A percentile compares a stretch with the other conserved stretches of the same genome.
Evolutionary conservation across 306 rosid species (phyloP).

Genomic region (Pyrus bretschneideri): DNA sequence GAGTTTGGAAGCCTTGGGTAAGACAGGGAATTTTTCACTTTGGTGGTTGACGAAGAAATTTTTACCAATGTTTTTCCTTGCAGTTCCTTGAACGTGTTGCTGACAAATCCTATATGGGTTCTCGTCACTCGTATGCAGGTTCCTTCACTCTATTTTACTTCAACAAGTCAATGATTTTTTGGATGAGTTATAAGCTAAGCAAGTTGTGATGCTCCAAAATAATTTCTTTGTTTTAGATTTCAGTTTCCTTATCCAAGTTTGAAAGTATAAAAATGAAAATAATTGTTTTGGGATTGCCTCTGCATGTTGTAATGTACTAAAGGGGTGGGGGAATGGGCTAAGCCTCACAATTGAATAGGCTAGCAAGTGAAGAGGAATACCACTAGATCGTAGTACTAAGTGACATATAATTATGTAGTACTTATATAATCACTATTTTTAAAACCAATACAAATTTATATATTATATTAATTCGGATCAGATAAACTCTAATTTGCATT

Average conservation of each 20-base stretch:
- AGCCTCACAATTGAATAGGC: too few relatives aligned
- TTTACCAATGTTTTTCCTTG: conserved; percentile 18
- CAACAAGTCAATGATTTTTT: background rate
- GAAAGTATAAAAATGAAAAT: background rate
- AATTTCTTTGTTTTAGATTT: background rate
- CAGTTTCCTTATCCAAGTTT: too few relatives aligned
- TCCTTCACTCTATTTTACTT: background rate
- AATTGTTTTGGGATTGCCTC: background rate
- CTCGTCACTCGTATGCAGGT: conserved; percentile 96
- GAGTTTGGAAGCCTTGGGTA: background rate
- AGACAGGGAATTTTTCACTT: background rate
- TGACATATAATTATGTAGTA: too few relatives aligned
- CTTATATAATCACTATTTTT: too few relatives aligned
- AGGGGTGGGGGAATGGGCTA: too few relatives aligned
- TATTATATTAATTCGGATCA: too few relatives aligned
- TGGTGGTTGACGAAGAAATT: background rate
- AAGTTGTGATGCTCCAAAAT: background rate
- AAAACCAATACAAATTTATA: too few relatives aligned
- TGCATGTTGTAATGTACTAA: background rate
- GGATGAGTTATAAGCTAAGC: background rate
- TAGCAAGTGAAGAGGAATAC: too few relatives aligned
- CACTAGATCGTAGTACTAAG: too few relatives aligned
- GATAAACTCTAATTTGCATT: background rate
- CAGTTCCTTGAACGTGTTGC: conserved; percentile 75
- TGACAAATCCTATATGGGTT: conserved; percentile 82